Evolutionary conservation across 176 grass and related monocot species (phyloP), one percentile per base, ranked within the genome.

Genomic region (Cymbopogon citratus): DNA sequence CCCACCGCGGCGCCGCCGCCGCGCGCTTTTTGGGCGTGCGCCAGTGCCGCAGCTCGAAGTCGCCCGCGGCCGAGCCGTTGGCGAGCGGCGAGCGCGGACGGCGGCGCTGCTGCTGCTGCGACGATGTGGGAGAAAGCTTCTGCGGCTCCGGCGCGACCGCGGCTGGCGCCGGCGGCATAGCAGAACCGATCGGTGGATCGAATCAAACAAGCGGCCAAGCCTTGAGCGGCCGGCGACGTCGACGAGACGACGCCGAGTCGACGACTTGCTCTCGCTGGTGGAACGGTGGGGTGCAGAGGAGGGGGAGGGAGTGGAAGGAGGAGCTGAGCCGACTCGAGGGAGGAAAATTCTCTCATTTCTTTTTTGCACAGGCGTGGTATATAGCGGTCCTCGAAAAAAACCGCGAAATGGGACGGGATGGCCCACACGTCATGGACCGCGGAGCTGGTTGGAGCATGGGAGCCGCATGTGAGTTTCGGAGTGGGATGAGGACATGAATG

Each of bases 11-110:
- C 52, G 18, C 0, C 44, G 43, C 3, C 12, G 43, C 25, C 54
- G 63, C 27, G 69, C 16, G 46, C 79, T 83, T 85, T 60, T 54
- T 33, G 63, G 85, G 67, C 61, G 83, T 72, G 52, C 85, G 81
- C 87, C 87, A 92, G 90, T 95, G 93, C 35, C 79, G 87, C 7
- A 95, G 82, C 82, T 95, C 85, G 82, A 95, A 95, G 36, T 92
- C 87, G 39, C 70, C 93, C 49, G 72, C 80, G 33, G 49, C 63
- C 63, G 27, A 40, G 78, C 83, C 66, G 82, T 60, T 81, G 54
- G 62, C 43, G 44, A 87, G 76, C 71, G 72, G 81, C 36, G 83
- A 78, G 67, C 66, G 75, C 75, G 78, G 61, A 69, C 76, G 69
- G 27, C 19, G 69, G 27, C 10, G 38, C 16, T 23, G 9, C 43